Evolutionary conservation across 2,329 filamentous ascomycete genomes (phyloP), one percentile per base, ranked within the genome.

Genomic region (Allantophomopsis cytisporea): DNA sequence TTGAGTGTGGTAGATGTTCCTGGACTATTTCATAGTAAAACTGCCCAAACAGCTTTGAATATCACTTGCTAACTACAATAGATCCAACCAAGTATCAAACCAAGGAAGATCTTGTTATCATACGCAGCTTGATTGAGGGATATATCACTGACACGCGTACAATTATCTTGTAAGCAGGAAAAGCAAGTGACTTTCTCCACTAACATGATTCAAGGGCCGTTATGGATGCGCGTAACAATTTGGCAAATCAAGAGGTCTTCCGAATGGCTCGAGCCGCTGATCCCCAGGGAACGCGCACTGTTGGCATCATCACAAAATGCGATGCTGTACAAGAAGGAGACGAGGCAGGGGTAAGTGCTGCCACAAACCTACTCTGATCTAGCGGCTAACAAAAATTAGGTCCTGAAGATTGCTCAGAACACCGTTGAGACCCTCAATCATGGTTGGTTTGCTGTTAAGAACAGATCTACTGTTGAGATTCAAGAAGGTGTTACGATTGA

Each of bases 1-100:
- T 57, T 77, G 17, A 76, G 71, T 0, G 59, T 76, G 18, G 69
- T 77, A 3, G 71, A 77, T 48, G 57, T 76, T 2, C 72, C 71
- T 0, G 71, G 72, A 2, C 52, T 77, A 7, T 68, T 73, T 38
- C 59, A 65, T 18, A 59, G 60, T 0, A 36, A 30, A 28, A 16
- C 17, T 23, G n/a, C 17, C 18, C 13, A 12, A 35, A 7, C n/a
- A 10, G 16, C 31, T 34, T 18, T 16, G 2, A n/a, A 34, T n/a
- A 20, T 20, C 33, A 15, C 20, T 23, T n/a, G 32, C 30, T 17
- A 33, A n/a, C n/a, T 8, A 10, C 13, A 14, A 13, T 5, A 34
- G 30, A 38, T 14, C 36, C 18, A 7, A 41, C 40, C 69, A 0
- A 50, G 60, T 28, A 44, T 40, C 35, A 46, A 61, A 1, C 54